Percentiles rank a stretch among this genome's conserved stretches.
Conservation (phyloP, 768 basidiomycete species). For the Tulasnella sp. region DNA sequence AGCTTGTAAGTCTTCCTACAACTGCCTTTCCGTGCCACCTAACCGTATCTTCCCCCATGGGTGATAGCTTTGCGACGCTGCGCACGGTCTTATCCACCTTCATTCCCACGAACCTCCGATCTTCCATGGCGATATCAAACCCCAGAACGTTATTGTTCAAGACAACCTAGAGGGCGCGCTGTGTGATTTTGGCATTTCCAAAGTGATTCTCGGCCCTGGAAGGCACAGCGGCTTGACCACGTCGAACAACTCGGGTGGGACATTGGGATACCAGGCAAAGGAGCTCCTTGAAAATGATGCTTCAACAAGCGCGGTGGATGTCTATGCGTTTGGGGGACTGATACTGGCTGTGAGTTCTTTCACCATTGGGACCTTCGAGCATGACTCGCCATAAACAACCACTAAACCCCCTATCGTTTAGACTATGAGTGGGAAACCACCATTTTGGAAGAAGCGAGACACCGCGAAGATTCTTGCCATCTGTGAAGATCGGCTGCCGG, state of each 20-base stretch:
- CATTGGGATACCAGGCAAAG: neutral
- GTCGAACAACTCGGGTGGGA: neutral
- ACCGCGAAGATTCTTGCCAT: too few species aligned
- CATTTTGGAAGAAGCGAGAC: neutral
- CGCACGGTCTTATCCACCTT: neutral
- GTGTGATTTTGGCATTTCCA: neutral
- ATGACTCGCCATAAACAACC: neutral
- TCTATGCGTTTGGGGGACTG: conserved; percentile 2
- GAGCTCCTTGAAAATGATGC: neutral
- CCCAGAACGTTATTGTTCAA: neutral
- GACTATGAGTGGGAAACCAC: neutral
- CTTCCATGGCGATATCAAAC: neutral
- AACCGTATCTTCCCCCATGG: neutral
- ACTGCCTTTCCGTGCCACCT: too few species aligned
- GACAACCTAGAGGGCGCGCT: neutral
- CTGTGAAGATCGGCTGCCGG: too few species aligned
- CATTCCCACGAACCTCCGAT: neutral
- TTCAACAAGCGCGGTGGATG: neutral
- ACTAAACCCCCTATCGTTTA: neutral
- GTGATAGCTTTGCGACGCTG: neutral
- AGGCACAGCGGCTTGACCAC: neutral
- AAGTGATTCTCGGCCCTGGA: neutral
- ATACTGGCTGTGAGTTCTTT: neutral
- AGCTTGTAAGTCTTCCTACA: neutral
- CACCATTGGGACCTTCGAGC: neutral